Percentiles rank a stretch among this genome's conserved stretches.
These are phyloP conservation scores for Geoglossum cookeanum DNA, from an alignment of 2,329 filamentous ascomycete species.

Conservation along the genomic window DNA sequence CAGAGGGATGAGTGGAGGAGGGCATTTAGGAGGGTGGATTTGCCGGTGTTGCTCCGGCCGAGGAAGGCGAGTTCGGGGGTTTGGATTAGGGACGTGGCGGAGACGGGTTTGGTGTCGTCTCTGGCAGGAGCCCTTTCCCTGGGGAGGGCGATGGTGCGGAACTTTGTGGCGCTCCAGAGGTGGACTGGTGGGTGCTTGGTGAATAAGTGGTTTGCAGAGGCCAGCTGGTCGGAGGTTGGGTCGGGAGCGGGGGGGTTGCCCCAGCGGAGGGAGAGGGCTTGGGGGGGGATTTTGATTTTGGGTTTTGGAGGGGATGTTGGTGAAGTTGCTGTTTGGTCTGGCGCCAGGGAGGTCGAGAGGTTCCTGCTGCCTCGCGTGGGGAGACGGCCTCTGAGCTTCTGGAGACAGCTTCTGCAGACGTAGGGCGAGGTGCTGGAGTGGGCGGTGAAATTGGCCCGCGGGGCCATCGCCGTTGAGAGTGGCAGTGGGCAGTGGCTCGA, in stretches of 20 bases:
- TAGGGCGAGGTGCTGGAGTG: not conserved
- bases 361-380: not conserved
- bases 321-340: not conserved
- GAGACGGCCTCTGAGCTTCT: not conserved
- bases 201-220: slow-evolving; percentile 26
- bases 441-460: not conserved
- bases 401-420: not conserved
- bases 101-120: too few species aligned
- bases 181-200: slow-evolving; percentile 29
- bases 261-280: not conserved
- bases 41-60: slow-evolving; percentile 52
- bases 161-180: slow-evolving; percentile 39
- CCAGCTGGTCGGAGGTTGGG: slow-evolving; percentile 19
- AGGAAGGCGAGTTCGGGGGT: slow-evolving; percentile 46
- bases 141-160: slow-evolving; percentile 22
- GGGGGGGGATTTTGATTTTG: not conserved
- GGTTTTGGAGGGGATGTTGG: not conserved
- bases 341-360: not conserved
- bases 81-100: too few species aligned
- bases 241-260: not conserved
- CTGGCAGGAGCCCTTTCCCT: slow-evolving; percentile 13
- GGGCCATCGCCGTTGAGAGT: not conserved
- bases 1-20: slow-evolving; percentile 34
- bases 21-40: slow-evolving; percentile 46
- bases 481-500: not conserved